Evolutionary conservation across 192 early-diverging fungal genomes (phyloP).

Genomic region (Coemansia sp.): DNA sequence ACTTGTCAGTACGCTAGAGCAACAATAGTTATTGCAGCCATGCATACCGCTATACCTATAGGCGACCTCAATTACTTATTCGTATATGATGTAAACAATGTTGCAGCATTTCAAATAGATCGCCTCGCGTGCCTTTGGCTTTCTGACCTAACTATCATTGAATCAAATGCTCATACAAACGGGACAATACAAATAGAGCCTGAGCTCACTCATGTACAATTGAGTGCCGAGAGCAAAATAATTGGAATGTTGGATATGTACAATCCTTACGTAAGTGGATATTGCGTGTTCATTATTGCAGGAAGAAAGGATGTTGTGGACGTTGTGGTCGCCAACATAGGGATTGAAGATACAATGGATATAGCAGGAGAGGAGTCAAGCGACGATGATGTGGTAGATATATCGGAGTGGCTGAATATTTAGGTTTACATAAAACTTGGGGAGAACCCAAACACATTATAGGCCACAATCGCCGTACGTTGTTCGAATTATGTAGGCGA

Average conservation of each 20-base stretch:
- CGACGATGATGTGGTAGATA: not conserved
- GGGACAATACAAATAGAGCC: too few relatives aligned
- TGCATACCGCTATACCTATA: not conserved
- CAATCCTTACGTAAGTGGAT: not conserved
- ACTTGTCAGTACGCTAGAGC: too few relatives aligned
- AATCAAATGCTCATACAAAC: not conserved
- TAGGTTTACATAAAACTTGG: not conserved
- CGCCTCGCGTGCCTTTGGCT: not conserved
- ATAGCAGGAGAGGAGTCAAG: not conserved
- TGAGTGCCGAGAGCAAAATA: too few relatives aligned
- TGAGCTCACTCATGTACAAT: too few relatives aligned
- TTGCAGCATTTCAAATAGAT: not conserved
- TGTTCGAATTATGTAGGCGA: not conserved
- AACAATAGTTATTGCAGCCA: too few relatives aligned
- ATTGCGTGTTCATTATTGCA: not conserved
- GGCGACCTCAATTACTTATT: not conserved
- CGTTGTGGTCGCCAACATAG: not conserved
- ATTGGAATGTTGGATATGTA: too few relatives aligned
- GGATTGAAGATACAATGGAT: not conserved
- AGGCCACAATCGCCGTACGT: not conserved
- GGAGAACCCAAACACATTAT: not conserved
- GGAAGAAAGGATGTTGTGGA: not conserved
- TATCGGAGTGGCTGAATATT: not conserved
- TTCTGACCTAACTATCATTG: not conserved
- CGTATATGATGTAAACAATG: not conserved